Evolutionary conservation across 2,329 filamentous ascomycete species (phyloP), one percentile per base, ranked within the genome.

Genomic region (Hysterium pulicare): DNA sequence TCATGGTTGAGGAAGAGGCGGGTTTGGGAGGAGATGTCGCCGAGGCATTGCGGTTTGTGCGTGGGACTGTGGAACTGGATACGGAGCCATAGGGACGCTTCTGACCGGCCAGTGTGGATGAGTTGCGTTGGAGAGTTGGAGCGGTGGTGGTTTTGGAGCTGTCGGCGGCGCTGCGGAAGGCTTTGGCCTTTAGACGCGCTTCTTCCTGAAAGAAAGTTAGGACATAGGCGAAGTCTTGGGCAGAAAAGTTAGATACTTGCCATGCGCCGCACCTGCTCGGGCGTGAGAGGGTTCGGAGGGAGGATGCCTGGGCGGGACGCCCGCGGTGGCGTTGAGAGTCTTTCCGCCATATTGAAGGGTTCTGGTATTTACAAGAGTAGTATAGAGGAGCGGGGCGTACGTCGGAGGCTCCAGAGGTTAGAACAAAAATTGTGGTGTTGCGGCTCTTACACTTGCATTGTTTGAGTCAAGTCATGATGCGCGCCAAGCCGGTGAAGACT

Each of bases 151-250:
- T 44, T 42, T 59, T 30, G 43, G 47, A 36, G 21, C 24, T 55
- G 45, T 84, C 81, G 24, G 84, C 82, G 45, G 79, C 78, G 58
- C 87, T 81, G 44, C 87, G 85, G 15, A 90, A 74, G 2, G 90
- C 90, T 76, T 96, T 97, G 42, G 93, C 88, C 69, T 83, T 87
- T 22, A 96, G 78, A 16, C 91, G 82, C 55, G 84, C 90, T 65
- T 91, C 83, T 80, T 96, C 91, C 87, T 93, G 45, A 15, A 8
- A 41, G 26, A n/a, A 19, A n/a, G 38, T 33, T 54, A 41, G 47
- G 33, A n/a, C 24, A 17, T 10, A 16, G 19, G 28, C 8, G n/a
- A 4, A 21, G 22, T 21, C 16, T 26, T 41, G 16, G 21, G 21
- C 22, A 23, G 13, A 30, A 6, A 13, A 23, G 22, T 1, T 3